phyloP scores from a whole-genome alignment of 192 early-diverging fungal genomes.

The Gonapodya sp. region DNA sequence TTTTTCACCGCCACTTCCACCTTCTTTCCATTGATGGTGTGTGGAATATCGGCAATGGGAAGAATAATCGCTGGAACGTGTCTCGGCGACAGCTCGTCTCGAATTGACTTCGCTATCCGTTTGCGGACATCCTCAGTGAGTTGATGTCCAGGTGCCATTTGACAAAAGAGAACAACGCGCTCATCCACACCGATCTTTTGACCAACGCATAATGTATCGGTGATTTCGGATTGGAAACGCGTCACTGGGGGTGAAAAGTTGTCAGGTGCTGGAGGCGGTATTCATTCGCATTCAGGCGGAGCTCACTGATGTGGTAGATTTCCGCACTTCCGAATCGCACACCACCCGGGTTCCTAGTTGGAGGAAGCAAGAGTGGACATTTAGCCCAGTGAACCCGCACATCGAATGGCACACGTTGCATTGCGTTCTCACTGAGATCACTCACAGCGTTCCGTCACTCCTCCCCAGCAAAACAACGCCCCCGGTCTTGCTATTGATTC shows the following conservation, averaged over 20 bases:
- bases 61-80: conserved; percentile 88
- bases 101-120: conserved; percentile 65
- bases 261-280: background rate
- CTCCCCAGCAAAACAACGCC: conserved; percentile 94
- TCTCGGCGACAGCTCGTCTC: conserved; percentile 72
- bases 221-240: conserved; percentile 56
- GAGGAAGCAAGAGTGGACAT: background rate
- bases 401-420: too few relatives aligned
- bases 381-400: background rate
- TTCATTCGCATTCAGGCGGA: background rate
- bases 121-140: conserved; percentile 54
- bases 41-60: conserved; percentile 73
- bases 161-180: conserved; percentile 83
- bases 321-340: conserved; percentile 8
- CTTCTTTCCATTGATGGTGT: conserved; percentile 95
- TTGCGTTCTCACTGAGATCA: too few relatives aligned
- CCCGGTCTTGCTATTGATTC: conserved; percentile 69
- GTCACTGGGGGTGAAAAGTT: conserved; percentile 33
- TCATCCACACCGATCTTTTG: conserved; percentile 80
- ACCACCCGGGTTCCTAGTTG: background rate
- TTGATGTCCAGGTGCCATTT: conserved; percentile 56
- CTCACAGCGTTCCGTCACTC: conserved; percentile 11
- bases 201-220: conserved; percentile 82
- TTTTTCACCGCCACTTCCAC: conserved; percentile 93
- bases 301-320: background rate